These are phyloP conservation scores for Tricholoma sp. DNA, from an alignment of 768 basidiomycete species.

Conservation along the genomic window DNA sequence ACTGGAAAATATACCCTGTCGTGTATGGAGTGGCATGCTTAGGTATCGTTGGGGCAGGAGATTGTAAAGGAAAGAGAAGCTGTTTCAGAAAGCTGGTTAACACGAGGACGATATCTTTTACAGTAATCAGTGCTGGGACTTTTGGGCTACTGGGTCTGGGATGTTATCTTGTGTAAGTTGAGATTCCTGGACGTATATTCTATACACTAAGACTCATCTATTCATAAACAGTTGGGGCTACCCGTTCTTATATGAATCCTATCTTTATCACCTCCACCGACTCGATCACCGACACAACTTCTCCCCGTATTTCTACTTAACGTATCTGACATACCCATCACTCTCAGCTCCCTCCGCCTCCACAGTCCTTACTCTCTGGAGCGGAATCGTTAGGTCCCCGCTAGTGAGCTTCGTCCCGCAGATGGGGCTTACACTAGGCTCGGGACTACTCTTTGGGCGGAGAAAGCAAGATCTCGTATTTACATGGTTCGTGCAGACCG, in stretches of 20 bases:
- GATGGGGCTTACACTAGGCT: slow-evolving; percentile 61
- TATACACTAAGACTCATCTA: not conserved
- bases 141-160: slow-evolving; percentile 56
- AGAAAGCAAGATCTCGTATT: slow-evolving; percentile 61
- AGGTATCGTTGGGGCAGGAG: slow-evolving; percentile 37
- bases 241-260: slow-evolving; percentile 88
- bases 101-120: slow-evolving; percentile 56
- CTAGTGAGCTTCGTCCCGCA: slow-evolving; percentile 84
- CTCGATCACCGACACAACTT: slow-evolving; percentile 98
- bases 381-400: slow-evolving; percentile 57
- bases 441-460: slow-evolving; percentile 70
- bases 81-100: slow-evolving; percentile 43
- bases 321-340: slow-evolving; percentile 78
- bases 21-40: slow-evolving; percentile 84
- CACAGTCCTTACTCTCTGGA: slow-evolving; percentile 28
- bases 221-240: slow-evolving; percentile 75
- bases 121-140: slow-evolving; percentile 59
- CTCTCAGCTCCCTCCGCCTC: slow-evolving; percentile 14
- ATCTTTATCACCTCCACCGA: slow-evolving; percentile 86
- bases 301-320: slow-evolving; percentile 94
- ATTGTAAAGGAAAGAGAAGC: slow-evolving; percentile 15
- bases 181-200: slow-evolving; percentile 7
- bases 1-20: slow-evolving; percentile 97
- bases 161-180: slow-evolving; percentile 74
- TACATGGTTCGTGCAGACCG: slow-evolving; percentile 90